Conservation (phyloP, 1,284 basidiomycete genomes). For the Leccinum pachyderme region DNA sequence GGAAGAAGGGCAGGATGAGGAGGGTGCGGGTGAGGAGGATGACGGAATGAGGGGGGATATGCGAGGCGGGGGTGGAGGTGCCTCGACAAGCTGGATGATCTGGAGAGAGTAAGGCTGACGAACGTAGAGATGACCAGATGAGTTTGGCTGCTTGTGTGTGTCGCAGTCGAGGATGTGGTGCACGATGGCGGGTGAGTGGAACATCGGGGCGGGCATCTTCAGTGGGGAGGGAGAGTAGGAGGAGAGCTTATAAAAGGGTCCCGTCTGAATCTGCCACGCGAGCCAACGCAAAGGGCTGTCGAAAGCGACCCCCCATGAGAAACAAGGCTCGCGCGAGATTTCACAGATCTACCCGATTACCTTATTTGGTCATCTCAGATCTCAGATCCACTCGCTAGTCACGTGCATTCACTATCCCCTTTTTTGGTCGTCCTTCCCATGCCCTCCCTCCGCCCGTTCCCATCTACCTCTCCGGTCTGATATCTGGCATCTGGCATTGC, state of each 20-base stretch:
- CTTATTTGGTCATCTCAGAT: slow-evolving; percentile 4
- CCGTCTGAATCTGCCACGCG: slow-evolving; percentile 28
- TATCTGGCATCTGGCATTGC: background rate
- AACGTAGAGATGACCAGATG: slow-evolving; percentile 45
- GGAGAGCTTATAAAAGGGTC: slow-evolving; percentile 19
- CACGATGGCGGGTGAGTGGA: slow-evolving; percentile 31
- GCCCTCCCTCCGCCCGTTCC: slow-evolving; percentile 15
- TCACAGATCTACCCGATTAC: background rate
- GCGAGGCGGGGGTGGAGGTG: slow-evolving; percentile 49
- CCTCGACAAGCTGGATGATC: slow-evolving; percentile 74
- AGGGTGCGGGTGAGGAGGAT: slow-evolving; percentile 36
- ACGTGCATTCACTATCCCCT: slow-evolving; percentile 27
- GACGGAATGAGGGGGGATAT: slow-evolving; percentile 44
- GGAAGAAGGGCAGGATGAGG: slow-evolving; percentile 39
- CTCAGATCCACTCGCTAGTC: slow-evolving; percentile 27
- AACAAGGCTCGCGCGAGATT: slow-evolving; percentile 18
- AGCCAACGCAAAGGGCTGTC: slow-evolving; percentile 20
- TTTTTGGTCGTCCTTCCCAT: slow-evolving; percentile 22
- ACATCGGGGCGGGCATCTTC: slow-evolving; percentile 23
- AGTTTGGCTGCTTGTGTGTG: slow-evolving; percentile 31
- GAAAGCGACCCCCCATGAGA: slow-evolving; percentile 12
- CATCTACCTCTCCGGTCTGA: slow-evolving; percentile 10
- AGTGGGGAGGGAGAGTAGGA: background rate
- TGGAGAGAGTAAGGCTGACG: slow-evolving; percentile 54
- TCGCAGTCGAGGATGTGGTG: slow-evolving; percentile 33